Conservation (phyloP, 495 filamentous ascomycete genomes). For the Penicillium parvum region DNA sequence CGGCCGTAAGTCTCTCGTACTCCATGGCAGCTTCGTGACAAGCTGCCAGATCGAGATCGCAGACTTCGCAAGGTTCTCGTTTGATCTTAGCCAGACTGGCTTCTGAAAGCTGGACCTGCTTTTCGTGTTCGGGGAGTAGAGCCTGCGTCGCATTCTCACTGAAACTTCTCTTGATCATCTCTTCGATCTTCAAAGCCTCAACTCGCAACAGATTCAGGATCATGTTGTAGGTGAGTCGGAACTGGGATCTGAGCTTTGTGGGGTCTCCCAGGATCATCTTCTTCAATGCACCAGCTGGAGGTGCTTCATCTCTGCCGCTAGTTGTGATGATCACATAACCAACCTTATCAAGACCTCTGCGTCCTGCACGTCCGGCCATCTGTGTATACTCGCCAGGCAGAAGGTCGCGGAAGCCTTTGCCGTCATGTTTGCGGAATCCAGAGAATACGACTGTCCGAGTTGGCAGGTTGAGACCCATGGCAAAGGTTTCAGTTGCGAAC, state of each 20-base stretch:
- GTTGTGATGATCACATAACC: slow-evolving; percentile 92
- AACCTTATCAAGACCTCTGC: slow-evolving; percentile 85
- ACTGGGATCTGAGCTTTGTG: slow-evolving; percentile 91
- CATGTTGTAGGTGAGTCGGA: slow-evolving; percentile 98
- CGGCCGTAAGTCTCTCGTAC: slow-evolving; percentile 64
- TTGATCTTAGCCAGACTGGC: slow-evolving; percentile 87
- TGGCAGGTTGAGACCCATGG: slow-evolving; percentile 94
- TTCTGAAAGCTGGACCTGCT: slow-evolving; percentile 87
- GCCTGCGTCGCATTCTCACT: slow-evolving; percentile 98
- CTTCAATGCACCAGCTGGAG: slow-evolving; percentile 70
- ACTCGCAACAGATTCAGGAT: slow-evolving; percentile 93
- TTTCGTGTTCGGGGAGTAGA: slow-evolving; percentile 89
- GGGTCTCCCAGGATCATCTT: slow-evolving; percentile 96
- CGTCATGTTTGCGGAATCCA: slow-evolving; percentile 93
- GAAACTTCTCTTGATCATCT: slow-evolving; percentile 99
- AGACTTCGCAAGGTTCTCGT: slow-evolving; percentile 75
- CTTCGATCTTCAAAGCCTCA: slow-evolving; percentile 96
- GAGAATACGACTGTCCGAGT: slow-evolving; percentile 97
- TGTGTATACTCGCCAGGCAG: slow-evolving; percentile 96
- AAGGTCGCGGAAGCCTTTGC: slow-evolving; percentile 83
- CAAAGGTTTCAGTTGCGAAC: slow-evolving; percentile 97
- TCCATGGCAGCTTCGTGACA: slow-evolving; percentile 80
- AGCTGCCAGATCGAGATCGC: slow-evolving; percentile 69
- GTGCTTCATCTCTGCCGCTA: slow-evolving; percentile 79
- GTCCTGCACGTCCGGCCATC: slow-evolving; percentile 93